These are phyloP conservation scores for Phycomyces nitens DNA, from an alignment of 192 early-diverging fungal species.

Conservation along the genomic window DNA sequence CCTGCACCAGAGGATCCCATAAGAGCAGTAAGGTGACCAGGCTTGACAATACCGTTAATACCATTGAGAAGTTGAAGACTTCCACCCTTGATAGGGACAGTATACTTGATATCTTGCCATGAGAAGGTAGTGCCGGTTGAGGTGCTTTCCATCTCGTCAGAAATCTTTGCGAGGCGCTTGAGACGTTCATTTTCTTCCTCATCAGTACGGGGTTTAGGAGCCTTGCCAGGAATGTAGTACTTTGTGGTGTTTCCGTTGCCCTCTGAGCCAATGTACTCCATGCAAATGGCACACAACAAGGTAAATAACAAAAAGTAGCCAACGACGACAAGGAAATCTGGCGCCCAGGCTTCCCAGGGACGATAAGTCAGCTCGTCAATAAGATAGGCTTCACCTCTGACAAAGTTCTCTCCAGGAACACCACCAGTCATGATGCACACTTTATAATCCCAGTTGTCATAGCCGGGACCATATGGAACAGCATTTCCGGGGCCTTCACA, in stretches of 20 bases:
- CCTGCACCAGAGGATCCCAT: conserved; percentile 88
- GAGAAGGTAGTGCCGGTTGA: conserved; percentile 48
- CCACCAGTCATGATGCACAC: conserved; percentile 66
- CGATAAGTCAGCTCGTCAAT: conserved; percentile 52
- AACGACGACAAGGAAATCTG: conserved; percentile 57
- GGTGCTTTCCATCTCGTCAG: conserved; percentile 29
- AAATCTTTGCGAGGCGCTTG: conserved; percentile 21
- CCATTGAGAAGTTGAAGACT: conserved; percentile 63
- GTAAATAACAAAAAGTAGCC: conserved; percentile 47
- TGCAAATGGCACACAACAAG: conserved; percentile 39
- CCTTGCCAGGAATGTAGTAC: conserved; percentile 41
- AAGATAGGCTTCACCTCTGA: conserved; percentile 64
- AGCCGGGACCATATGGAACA: conserved; percentile 35
- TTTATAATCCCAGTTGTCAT: conserved; percentile 39
- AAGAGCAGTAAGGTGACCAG: too few species aligned
- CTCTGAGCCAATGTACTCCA: conserved; percentile 64
- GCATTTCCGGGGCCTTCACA: conserved; percentile 33
- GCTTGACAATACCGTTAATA: too few species aligned
- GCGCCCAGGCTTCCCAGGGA: conserved; percentile 52
- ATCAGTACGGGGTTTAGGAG: conserved; percentile 17
- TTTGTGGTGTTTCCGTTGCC: conserved; percentile 50
- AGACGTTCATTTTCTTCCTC: conserved; percentile 33
- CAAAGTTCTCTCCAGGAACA: conserved; percentile 46
- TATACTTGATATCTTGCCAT: conserved; percentile 67
- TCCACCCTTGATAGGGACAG: conserved; percentile 59